Evolutionary conservation across 768 basidiomycete genomes (phyloP).

Genomic region (Hebeloma cylindrosporum): DNA sequence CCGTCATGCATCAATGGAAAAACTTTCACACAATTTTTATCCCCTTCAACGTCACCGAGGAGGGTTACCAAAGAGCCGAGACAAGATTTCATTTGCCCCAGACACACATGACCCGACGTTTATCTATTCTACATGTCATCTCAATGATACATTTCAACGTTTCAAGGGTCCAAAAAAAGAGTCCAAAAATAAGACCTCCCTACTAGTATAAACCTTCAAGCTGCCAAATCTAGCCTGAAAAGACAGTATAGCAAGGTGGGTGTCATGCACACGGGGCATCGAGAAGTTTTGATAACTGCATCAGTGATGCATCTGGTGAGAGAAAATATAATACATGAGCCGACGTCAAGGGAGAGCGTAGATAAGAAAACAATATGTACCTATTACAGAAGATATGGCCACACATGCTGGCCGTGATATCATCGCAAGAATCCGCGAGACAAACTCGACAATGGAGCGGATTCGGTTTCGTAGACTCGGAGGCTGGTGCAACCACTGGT

Average conservation of each 20-base stretch:
- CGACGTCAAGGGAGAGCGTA: neutral
- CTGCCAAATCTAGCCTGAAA: constrained; percentile 49
- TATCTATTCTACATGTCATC: too few relatives aligned
- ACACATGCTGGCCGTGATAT: constrained; percentile 59
- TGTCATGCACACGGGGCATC: constrained; percentile 53
- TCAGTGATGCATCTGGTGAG: constrained; percentile 51
- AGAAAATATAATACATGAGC: constrained; percentile 5
- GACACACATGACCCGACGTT: too few relatives aligned
- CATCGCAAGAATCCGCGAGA: constrained; percentile 45
- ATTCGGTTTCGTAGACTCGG: constrained; percentile 16
- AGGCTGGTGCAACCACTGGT: constrained; percentile 12
- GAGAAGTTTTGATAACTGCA: constrained; percentile 42
- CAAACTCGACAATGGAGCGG: constrained; percentile 53
- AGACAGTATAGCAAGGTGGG: constrained; percentile 55
- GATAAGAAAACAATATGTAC: constrained; percentile 35
- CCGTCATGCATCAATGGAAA: too few relatives aligned
- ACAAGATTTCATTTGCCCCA: too few relatives aligned
- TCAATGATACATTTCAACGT: neutral
- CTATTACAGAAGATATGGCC: constrained; percentile 62
- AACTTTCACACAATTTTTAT: too few relatives aligned
- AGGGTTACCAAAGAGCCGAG: too few relatives aligned
- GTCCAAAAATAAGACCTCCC: too few relatives aligned
- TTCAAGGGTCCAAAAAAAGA: neutral
- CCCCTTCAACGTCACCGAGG: too few relatives aligned
- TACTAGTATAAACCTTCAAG: too few relatives aligned